Base-by-base conservation (phyloP, 108 stramenopile genomes). In the Cyclotella atomus region DNA sequence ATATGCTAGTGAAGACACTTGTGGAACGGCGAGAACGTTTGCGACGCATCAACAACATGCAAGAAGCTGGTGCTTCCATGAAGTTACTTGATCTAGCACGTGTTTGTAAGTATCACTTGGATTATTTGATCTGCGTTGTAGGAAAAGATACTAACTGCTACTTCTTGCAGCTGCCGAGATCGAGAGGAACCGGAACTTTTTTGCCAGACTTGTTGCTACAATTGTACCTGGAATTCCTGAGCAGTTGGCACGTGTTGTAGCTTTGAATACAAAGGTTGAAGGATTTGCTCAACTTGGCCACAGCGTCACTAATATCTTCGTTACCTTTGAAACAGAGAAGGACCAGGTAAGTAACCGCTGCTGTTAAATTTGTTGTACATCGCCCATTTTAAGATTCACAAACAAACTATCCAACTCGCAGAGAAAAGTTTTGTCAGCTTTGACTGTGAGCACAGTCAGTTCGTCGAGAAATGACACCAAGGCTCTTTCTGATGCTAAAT, bases 251-350 rank as follows among this genome's bases (percentile, higher is more conserved):
- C 7, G 17, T 8, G 17, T 49, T 17, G 47, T 49, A 19, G 47
- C 47, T 17, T 49, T 49, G 19, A 49, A 49, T 49, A n/a, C 47
- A 9, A 49, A 49, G 19, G 47, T 49, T 19, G 7, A 3, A 49
- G 47, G 47, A n/a, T 19, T 49, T 8, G 47, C 47, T 3, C 47
- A 49, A 49, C 47, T 49, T 15, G 47, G 19, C 17, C 19, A 17
- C 19, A 9, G 17, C 7, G 47, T 49, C 3, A 49, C 47, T 19
- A 8, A 49, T 49, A 68, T 78, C 21, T 78, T 78, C 33, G 77
- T 71, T 12, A 78, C 77, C 4, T 78, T 78, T 56, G 70, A 78
- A 12, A 78, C 70, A 1, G 77, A 78, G 36, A 23, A 34, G 6
- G 64, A 33, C 16, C 77, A 78, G n/a, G n/a, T n/a, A n/a, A n/a